These are phyloP conservation scores for Aspergillus intermedius DNA, from an alignment of 2,329 filamentous ascomycete genomes.

Conservation along the genomic window DNA sequence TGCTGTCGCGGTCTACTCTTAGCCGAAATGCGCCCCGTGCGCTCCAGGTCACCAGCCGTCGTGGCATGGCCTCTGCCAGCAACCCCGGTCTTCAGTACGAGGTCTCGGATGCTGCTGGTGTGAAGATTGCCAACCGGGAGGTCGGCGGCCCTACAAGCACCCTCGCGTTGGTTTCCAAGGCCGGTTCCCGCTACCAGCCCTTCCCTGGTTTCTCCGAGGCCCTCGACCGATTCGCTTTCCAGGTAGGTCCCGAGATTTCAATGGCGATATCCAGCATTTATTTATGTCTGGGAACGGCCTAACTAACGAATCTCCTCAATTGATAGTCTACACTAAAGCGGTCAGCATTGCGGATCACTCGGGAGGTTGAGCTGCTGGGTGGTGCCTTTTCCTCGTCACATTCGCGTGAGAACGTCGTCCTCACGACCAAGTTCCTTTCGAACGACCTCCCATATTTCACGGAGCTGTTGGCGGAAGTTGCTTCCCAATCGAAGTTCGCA, in stretches of 20 bases:
- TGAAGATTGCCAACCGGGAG: conserved; percentile 91
- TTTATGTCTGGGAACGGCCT: background rate
- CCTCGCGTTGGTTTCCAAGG: conserved; percentile 86
- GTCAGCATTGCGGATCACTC: conserved; percentile 84
- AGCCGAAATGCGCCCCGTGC: conserved; percentile 59
- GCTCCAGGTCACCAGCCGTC: conserved; percentile 51
- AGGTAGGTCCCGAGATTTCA: conserved; percentile 52
- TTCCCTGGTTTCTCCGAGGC: conserved; percentile 83
- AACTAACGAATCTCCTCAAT: conserved; percentile 14
- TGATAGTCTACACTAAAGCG: conserved; percentile 75
- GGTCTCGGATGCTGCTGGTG: conserved; percentile 72
- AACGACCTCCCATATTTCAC: conserved; percentile 96
- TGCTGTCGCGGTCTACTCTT: conserved; percentile 63
- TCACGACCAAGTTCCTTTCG: conserved; percentile 91
- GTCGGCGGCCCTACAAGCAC: conserved; percentile 81
- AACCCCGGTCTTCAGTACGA: conserved; percentile 80
- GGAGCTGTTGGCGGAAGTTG: conserved; percentile 88
- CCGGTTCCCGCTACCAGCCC: conserved; percentile 86
- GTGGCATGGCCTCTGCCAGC: conserved; percentile 59
- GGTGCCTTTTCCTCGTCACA: conserved; percentile 82
- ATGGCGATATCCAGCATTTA: conserved; percentile 9
- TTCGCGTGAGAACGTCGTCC: conserved; percentile 84
- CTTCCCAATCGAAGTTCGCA: conserved; percentile 79
- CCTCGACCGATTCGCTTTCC: conserved; percentile 94
- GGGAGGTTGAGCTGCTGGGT: conserved; percentile 92